These are phyloP conservation scores for Starmerella powellii DNA, from an alignment of 805 yeast species.

Conservation along the genomic window DNA sequence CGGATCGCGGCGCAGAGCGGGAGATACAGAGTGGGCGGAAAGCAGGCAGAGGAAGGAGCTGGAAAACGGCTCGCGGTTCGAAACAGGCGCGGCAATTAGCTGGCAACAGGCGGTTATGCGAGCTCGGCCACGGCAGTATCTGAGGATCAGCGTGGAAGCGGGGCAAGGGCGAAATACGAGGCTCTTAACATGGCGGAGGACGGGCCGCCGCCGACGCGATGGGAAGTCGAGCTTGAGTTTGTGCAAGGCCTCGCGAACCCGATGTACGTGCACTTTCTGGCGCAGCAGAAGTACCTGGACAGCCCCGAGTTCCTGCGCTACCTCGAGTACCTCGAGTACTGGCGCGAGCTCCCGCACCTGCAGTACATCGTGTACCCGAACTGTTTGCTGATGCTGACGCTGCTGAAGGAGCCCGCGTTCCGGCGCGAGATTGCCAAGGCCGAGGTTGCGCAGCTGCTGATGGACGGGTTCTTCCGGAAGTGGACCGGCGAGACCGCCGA, in stretches of 20 bases:
- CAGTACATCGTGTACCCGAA: slow-evolving; percentile 73
- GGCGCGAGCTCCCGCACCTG: slow-evolving; percentile 64
- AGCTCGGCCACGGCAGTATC: not conserved
- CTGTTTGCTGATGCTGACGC: slow-evolving; percentile 65
- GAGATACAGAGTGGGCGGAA: too few relatives aligned
- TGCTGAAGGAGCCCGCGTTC: slow-evolving; percentile 35
- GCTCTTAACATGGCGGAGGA: slow-evolving; percentile 37
- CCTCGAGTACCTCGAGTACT: slow-evolving; percentile 69
- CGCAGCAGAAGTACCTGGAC: slow-evolving; percentile 68
- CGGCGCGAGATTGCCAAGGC: slow-evolving; percentile 32
- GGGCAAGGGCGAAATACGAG: not conserved
- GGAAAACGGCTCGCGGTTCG: too few relatives aligned
- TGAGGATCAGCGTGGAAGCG: too few relatives aligned
- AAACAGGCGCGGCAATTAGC: too few relatives aligned
- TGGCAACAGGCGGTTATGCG: too few relatives aligned
- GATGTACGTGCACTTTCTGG: slow-evolving; percentile 73
- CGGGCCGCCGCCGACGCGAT: slow-evolving; percentile 36
- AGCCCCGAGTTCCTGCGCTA: slow-evolving; percentile 63
- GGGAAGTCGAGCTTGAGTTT: slow-evolving; percentile 87
- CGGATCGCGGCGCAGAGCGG: too few relatives aligned
- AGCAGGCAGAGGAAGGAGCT: too few relatives aligned
- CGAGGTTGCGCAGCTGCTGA: slow-evolving; percentile 33
- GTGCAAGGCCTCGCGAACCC: slow-evolving; percentile 86
- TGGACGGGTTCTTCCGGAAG: slow-evolving; percentile 33
- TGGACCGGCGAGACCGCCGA: slow-evolving; percentile 30